Conservation (phyloP, 2,329 filamentous ascomycete species). For the Neospermospora avenae region DNA sequence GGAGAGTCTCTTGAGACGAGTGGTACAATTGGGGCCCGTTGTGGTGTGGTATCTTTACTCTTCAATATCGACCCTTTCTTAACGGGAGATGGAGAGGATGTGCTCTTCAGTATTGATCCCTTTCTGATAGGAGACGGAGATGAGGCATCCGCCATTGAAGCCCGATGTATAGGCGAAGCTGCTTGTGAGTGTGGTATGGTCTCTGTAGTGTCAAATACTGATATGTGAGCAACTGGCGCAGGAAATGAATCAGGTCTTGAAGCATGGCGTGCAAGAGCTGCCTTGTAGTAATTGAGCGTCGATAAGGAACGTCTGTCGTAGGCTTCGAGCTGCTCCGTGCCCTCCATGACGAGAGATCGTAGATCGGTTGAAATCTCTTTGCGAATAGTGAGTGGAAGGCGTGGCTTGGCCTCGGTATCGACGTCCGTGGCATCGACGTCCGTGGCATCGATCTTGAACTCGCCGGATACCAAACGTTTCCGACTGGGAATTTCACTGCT, state of each 20-base stretch:
- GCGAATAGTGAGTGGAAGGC: neutral
- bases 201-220: too few relatives aligned
- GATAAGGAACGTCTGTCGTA: conserved; percentile 1
- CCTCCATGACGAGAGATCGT: neutral
- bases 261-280: neutral
- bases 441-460: conserved; percentile 18
- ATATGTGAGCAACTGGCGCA: neutral
- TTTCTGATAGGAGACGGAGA: too few relatives aligned
- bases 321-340: conserved; percentile 2
- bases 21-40: too few relatives aligned
- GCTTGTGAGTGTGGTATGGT: neutral
- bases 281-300: neutral
- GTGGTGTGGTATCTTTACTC: too few relatives aligned
- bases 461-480: neutral
- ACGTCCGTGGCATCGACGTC: conserved; percentile 2
- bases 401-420: neutral
- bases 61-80: neutral
- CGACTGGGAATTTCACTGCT: neutral
- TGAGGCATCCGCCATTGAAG: too few relatives aligned
- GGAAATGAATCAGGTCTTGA: neutral
- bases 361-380: neutral
- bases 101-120: too few relatives aligned
- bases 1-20: too few relatives aligned
- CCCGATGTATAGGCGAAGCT: too few relatives aligned
- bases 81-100: neutral